Conservation (phyloP, 805 yeast genomes). For the Schwanniomyces polymorphus region DNA sequence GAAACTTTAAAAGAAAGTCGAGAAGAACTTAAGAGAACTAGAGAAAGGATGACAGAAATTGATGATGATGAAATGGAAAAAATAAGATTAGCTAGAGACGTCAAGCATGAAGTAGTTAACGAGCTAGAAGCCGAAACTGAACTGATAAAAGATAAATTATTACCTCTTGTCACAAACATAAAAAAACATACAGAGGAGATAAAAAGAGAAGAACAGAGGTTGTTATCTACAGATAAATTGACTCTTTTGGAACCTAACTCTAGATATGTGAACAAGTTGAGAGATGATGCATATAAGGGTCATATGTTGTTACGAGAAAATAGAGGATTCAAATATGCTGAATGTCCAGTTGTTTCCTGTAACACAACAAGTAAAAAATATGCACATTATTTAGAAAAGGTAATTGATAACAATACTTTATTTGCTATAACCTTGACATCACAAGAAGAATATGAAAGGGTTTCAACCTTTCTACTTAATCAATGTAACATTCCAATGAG, state of each 20-base stretch:
- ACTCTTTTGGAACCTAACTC: constrained; percentile 38
- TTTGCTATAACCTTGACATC: constrained; percentile 64
- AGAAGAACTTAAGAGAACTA: constrained; percentile 16
- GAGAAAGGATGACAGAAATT: constrained; percentile 22
- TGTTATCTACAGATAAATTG: constrained; percentile 52
- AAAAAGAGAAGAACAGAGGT: constrained; percentile 12
- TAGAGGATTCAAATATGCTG: constrained; percentile 50
- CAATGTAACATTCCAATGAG: constrained; percentile 57
- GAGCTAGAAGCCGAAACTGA: constrained; percentile 19
- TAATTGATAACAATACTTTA: constrained; percentile 53
- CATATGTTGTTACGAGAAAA: constrained; percentile 42
- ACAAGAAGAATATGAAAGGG: constrained; percentile 46
- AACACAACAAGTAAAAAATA: constrained; percentile 48
- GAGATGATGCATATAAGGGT: constrained; percentile 39
- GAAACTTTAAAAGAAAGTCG: constrained; percentile 8
- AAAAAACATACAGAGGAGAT: constrained; percentile 12
- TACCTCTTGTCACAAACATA: constrained; percentile 11
- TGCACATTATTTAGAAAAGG: constrained; percentile 58
- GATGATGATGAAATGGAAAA: constrained; percentile 24
- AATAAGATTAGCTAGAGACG: constrained; percentile 20
- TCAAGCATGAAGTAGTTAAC: constrained; percentile 14
- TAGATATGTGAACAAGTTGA: constrained; percentile 31
- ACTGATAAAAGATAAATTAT: constrained; percentile 16
- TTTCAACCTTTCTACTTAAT: constrained; percentile 37
- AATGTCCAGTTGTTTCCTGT: constrained; percentile 74